Conservation (phyloP, 768 basidiomycete species). For the Tylopilus sp. region DNA sequence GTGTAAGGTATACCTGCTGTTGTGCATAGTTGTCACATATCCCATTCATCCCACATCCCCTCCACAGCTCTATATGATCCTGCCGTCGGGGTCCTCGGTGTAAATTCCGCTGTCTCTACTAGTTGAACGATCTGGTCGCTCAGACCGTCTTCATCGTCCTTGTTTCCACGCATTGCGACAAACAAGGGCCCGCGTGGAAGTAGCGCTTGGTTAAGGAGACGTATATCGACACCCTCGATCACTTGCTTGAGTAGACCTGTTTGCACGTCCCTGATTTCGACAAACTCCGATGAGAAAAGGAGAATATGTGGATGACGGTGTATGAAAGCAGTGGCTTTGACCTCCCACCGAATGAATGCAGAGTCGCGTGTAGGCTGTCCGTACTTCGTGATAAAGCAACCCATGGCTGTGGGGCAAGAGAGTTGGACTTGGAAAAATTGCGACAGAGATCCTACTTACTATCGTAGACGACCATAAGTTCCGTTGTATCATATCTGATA, state of each 20-base stretch:
- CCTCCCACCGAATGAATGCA: conserved; percentile 78
- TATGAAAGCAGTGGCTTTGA: conserved; percentile 58
- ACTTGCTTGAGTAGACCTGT: conserved; percentile 77
- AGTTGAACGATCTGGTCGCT: conserved; percentile 68
- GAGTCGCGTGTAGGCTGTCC: conserved; percentile 61
- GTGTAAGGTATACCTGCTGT: not conserved
- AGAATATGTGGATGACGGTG: conserved; percentile 61
- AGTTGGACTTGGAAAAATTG: not conserved
- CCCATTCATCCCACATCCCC: conserved; percentile 70
- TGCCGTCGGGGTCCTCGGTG: conserved; percentile 31
- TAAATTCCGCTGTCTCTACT: conserved; percentile 62
- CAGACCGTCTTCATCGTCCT: conserved; percentile 52
- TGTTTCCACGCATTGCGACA: conserved; percentile 59
- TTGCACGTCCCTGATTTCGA: conserved; percentile 66
- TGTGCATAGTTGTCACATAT: conserved; percentile 43
- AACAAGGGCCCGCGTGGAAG: conserved; percentile 45
- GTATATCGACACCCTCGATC: conserved; percentile 70
- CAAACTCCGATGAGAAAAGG: conserved; percentile 69
- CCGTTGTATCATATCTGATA: conserved; percentile 48
- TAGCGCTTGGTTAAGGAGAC: conserved; percentile 50
- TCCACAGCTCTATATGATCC: conserved; percentile 16
- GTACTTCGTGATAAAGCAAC: conserved; percentile 71
- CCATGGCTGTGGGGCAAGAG: conserved; percentile 49
- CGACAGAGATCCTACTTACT: conserved; percentile 39
- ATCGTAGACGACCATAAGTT: conserved; percentile 73